phyloP scores from a whole-genome alignment of 805 yeast species.

The Metschnikowia borealis region DNA sequence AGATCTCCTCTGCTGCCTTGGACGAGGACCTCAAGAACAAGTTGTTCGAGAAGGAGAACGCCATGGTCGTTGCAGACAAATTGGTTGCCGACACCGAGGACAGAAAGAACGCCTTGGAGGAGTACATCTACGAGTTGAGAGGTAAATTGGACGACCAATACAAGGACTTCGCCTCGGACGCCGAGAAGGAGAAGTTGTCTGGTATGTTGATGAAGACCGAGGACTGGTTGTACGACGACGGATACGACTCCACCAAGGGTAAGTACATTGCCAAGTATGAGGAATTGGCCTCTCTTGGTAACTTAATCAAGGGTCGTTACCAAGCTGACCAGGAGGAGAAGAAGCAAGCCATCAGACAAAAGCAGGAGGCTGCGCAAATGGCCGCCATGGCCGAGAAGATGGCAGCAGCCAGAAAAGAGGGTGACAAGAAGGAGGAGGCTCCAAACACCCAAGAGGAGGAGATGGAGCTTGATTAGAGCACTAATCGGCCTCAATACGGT shows the following conservation, averaged over 20 bases:
- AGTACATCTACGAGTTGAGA: constrained; percentile 95
- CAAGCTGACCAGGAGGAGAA: constrained; percentile 92
- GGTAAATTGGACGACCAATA: constrained; percentile 94
- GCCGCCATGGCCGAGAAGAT: constrained; percentile 79
- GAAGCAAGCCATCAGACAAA: constrained; percentile 80
- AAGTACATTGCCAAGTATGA: constrained; percentile 97
- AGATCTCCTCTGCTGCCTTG: constrained; percentile 59
- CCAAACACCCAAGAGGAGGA: constrained; percentile 19
- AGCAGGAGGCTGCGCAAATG: constrained; percentile 82
- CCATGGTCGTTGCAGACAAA: constrained; percentile 85
- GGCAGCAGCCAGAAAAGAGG: constrained; percentile 66
- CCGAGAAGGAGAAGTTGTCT: constrained; percentile 77
- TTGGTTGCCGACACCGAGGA: constrained; percentile 98
- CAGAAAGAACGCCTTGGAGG: constrained; percentile 96
- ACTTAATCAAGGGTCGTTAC: constrained; percentile 93
- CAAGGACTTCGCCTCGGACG: constrained; percentile 81
- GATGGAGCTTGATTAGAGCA: constrained; percentile 18
- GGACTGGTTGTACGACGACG: constrained; percentile 98
- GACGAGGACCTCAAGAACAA: constrained; percentile 52
- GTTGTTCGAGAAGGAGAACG: constrained; percentile 76
- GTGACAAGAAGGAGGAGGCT: constrained; percentile 21
- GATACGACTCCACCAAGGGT: constrained; percentile 94
- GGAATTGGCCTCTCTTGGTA: constrained; percentile 92
- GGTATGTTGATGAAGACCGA: constrained; percentile 80
- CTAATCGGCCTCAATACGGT: not conserved